phyloP scores from a whole-genome alignment of 140 eudicot species.

The Flaveria floridana region DNA sequence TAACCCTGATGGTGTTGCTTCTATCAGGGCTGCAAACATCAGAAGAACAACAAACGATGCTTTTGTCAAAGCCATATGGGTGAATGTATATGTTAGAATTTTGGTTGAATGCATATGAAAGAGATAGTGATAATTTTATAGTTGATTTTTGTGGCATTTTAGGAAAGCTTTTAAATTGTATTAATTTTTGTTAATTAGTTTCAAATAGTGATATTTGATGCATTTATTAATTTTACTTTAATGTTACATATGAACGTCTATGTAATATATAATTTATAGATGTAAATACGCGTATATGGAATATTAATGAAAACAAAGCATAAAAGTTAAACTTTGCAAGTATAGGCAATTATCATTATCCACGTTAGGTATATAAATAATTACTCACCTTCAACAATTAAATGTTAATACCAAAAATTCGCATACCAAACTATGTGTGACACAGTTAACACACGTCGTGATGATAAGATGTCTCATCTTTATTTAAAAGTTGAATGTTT shows the following conservation, averaged over 20 bases:
- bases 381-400: background rate
- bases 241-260: conserved; percentile 22
- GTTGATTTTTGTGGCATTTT: conserved; percentile 19
- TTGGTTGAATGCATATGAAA: conserved; percentile 15
- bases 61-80: conserved; percentile 27
- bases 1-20: conserved; percentile 9
- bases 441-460: too few species aligned
- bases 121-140: conserved; percentile 32
- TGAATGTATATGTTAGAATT: conserved; percentile 23
- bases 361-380: background rate
- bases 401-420: background rate
- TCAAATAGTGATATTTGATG: conserved; percentile 20
- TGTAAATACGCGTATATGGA: background rate
- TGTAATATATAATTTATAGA: background rate
- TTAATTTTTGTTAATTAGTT: conserved; percentile 6
- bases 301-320: background rate
- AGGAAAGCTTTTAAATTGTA: conserved; percentile 1
- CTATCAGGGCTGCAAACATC: conserved; percentile 8
- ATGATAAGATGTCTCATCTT: too few species aligned
- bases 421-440: too few species aligned
- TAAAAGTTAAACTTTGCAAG: background rate
- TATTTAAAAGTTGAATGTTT: too few species aligned
- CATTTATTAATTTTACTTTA: conserved; percentile 17
- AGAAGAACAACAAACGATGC: background rate
- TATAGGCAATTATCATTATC: background rate